Percentiles rank a stretch among this genome's conserved stretches.
Conservation (phyloP, 163 green algal genomes). For the Chlorella variabilis region DNA sequence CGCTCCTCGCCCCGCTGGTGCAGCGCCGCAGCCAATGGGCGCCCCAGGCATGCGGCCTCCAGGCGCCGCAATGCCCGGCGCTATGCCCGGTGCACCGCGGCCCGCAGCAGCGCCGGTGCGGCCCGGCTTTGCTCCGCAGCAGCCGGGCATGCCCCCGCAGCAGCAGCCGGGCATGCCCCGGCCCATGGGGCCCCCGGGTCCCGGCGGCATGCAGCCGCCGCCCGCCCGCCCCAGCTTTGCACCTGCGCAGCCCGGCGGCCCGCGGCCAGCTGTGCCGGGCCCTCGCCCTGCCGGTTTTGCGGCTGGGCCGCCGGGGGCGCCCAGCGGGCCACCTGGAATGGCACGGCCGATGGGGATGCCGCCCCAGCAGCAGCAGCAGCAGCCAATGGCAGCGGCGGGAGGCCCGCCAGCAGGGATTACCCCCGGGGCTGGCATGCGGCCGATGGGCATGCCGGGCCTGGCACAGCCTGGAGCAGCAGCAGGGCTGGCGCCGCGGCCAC, state of each 20-base stretch:
- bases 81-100: background rate
- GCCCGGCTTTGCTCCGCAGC: background rate
- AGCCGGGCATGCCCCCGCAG: slow-evolving; percentile 1
- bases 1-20: background rate
- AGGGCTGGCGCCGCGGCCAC: background rate
- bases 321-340: slow-evolving; percentile 8
- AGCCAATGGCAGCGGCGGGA: slow-evolving; percentile 28
- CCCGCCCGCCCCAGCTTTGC: background rate
- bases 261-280: background rate
- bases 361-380: slow-evolving; percentile 12
- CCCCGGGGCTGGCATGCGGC: background rate
- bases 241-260: background rate
- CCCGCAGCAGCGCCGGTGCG: background rate
- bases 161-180: slow-evolving; percentile 27
- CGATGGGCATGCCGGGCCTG: slow-evolving; percentile 1
- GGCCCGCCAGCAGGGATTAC: background rate
- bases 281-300: slow-evolving; percentile 2
- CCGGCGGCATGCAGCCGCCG: background rate
- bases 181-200: background rate
- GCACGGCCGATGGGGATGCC: slow-evolving; percentile 9
- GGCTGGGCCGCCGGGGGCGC: background rate
- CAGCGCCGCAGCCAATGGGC: background rate
- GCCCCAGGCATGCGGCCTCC: slow-evolving; percentile 17
- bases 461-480: background rate
- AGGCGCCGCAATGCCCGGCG: background rate